Evolutionary conservation across 163 green algal species (phyloP), one percentile per base, ranked within the genome.

Genomic region (Prototheca wickerhamii): DNA sequence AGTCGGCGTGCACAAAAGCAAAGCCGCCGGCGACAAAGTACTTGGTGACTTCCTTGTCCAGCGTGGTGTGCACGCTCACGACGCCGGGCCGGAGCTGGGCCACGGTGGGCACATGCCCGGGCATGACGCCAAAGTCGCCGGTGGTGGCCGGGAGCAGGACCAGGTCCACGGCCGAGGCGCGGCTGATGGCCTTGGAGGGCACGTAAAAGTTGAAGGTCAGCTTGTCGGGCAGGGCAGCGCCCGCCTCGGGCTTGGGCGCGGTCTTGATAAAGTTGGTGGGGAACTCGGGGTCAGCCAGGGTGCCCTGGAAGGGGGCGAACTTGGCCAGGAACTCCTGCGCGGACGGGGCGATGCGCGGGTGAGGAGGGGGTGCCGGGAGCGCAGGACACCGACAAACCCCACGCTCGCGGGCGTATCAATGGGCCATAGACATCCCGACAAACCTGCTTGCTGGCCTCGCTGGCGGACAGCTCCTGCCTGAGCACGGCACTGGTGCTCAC

Each of bases 41-140:
- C 76, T 97, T 96, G 49, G 91, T 77, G 35, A 92, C 76, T 3
- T 95, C 85, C 43, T 89, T 90, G 65, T 95, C 92, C 63, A 87
- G 58, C 64, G 92, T 83, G 30, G 78, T 87, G 63, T 95, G 81
- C 18, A 99, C 80, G 31, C 88, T 89, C 2, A 98, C 81, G 4
- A 98, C 68, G 17, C 94, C 94, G 3, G 94, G 93, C 63, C 83
- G 83, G 25, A 99, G 84, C 83, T 98, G 89, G 18, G 94, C 89
- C 15, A 98, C 90, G 33, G 88, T 93, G 15, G 94, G 91, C 28
- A 99, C 94, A 79, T 98, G 93, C 44, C 93, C 95, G 34, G 93
- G 89, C 78, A 97, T 95, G n/a, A 96, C 79, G 30, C 93, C 94
- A 80, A 99, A 97, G 74, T 97, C 86, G 51, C 94, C 94, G 44